phyloP scores from a whole-genome alignment of 371 early-diverging fungal genomes.

The Rhizomucor miehei region DNA sequence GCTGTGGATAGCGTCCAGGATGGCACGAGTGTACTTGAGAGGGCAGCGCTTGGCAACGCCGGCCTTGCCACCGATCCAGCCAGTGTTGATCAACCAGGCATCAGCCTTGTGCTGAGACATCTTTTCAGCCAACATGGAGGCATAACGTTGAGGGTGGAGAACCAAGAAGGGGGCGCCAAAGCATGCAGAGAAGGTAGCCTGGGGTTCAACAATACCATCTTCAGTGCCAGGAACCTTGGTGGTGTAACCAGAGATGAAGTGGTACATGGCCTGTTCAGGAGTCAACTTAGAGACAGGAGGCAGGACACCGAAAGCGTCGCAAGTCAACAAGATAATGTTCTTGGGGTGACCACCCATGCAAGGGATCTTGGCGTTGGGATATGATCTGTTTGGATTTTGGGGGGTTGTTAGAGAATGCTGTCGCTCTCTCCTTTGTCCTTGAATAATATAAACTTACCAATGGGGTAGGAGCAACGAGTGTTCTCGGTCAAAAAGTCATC shows the following conservation, averaged over 20 bases:
- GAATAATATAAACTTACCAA: conserved; percentile 25
- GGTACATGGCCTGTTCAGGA: conserved; percentile 92
- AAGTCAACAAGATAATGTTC: conserved; percentile 93
- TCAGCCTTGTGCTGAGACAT: conserved; percentile 82
- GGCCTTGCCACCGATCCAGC: conserved; percentile 93
- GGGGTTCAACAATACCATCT: conserved; percentile 91
- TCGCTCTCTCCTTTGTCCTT: not conserved
- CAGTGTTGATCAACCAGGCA: conserved; percentile 97
- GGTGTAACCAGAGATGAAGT: conserved; percentile 90
- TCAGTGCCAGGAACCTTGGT: conserved; percentile 95
- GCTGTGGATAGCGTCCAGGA: conserved; percentile 94
- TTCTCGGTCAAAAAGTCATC: conserved; percentile 86
- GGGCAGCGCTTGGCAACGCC: conserved; percentile 87
- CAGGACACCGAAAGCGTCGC: conserved; percentile 95
- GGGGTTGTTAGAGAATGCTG: too few species aligned
- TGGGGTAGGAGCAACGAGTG: conserved; percentile 95
- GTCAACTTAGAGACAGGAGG: conserved; percentile 92
- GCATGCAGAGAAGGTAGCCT: conserved; percentile 90
- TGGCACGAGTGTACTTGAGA: conserved; percentile 93
- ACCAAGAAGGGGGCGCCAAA: conserved; percentile 96
- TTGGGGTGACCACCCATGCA: conserved; percentile 90
- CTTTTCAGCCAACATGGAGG: conserved; percentile 92
- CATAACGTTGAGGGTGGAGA: conserved; percentile 94
- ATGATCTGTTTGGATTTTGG: conserved; percentile 53
- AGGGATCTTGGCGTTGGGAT: conserved; percentile 95